A percentile compares a stretch with the other conserved stretches of the same genome.
Conservation (phyloP, 169 alveolate genomes). For the Plasmodium gonderi region DNA sequence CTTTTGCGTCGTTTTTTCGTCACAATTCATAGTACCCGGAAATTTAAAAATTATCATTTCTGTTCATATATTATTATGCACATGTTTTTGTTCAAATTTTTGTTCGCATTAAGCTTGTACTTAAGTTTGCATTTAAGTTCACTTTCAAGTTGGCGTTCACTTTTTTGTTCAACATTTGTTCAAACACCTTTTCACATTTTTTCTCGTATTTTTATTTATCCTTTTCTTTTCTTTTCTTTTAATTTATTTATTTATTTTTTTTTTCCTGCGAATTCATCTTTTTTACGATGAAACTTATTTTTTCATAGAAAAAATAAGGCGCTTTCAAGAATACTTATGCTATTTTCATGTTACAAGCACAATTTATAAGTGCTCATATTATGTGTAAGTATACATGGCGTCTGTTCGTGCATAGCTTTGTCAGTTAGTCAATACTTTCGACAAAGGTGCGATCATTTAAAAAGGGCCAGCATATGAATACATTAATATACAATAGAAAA, state of each 20-base stretch:
- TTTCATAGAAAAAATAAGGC: not conserved
- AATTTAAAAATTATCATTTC: not conserved
- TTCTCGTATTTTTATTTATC: not conserved
- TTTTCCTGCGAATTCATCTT: not conserved
- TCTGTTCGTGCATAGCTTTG: not conserved
- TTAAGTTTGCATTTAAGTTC: too few relatives aligned
- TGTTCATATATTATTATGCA: not conserved
- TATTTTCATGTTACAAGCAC: not conserved
- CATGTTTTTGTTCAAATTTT: not conserved
- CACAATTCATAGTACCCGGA: not conserved
- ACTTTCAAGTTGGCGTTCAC: too few relatives aligned
- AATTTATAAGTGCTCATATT: not conserved
- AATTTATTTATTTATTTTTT: not conserved
- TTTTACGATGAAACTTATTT: not conserved
- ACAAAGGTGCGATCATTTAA: not conserved
- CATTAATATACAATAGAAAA: not conserved
- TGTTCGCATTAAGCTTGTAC: too few relatives aligned
- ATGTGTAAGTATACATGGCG: not conserved
- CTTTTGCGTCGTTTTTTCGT: not conserved
- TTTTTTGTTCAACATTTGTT: too few relatives aligned
- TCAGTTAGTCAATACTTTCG: not conserved
- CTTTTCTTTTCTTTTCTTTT: not conserved
- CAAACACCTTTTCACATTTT: not conserved
- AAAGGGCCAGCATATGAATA: not conserved
- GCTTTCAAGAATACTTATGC: not conserved